Percentiles rank a stretch among this genome's conserved stretches.
phyloP scores from a whole-genome alignment of 371 early-diverging fungal species.

The Mucor indicus region DNA sequence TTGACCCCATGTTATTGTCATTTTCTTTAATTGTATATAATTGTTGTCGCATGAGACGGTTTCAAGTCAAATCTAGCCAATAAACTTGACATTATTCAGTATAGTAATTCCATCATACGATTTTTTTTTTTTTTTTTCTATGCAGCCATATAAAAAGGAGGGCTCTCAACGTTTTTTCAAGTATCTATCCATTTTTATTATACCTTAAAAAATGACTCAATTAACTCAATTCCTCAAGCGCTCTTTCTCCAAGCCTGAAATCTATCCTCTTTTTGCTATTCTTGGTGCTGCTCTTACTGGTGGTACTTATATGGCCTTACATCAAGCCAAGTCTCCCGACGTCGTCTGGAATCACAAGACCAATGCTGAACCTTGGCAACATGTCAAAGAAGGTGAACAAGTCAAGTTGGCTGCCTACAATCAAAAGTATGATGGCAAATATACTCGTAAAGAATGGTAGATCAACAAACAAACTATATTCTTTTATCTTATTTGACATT shows the following conservation, averaged over 20 bases:
- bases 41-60: too few species aligned
- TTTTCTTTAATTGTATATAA: too few species aligned
- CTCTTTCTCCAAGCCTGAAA: conserved; percentile 30
- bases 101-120: too few species aligned
- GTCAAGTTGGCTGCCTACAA: conserved; percentile 27
- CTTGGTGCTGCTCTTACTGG: conserved; percentile 22
- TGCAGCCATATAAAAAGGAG: too few species aligned
- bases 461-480: too few species aligned
- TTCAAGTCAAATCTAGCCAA: too few species aligned
- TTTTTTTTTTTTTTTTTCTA: too few species aligned
- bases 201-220: conserved; percentile 8
- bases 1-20: too few species aligned
- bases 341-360: conserved; percentile 32
- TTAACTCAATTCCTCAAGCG: conserved; percentile 18
- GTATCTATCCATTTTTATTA: too few species aligned
- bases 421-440: conserved; percentile 26
- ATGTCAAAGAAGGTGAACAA: conserved; percentile 27
- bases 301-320: conserved; percentile 18
- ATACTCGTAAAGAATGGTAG: conserved; percentile 17
- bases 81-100: too few species aligned
- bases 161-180: too few species aligned
- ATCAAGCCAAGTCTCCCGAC: conserved; percentile 31
- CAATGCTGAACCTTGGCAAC: conserved; percentile 32
- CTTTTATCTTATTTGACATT: too few species aligned
- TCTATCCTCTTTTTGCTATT: conserved; percentile 28